Evolutionary conservation across 2,329 filamentous ascomycete genomes (phyloP).

Genomic region (Ceratocystis cubensis): DNA sequence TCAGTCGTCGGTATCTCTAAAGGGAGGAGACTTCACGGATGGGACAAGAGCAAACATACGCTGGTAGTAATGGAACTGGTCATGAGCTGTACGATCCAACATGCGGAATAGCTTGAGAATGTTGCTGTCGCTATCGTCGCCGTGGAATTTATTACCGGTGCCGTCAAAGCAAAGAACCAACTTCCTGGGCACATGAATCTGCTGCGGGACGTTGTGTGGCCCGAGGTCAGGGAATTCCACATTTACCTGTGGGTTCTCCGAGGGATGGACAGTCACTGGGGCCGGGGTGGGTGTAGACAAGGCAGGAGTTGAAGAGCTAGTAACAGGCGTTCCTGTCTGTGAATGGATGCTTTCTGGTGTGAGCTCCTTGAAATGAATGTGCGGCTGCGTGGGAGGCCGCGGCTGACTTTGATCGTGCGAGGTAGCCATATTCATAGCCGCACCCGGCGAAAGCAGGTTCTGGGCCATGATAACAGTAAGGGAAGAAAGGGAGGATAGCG

Average conservation of each 20-base stretch:
- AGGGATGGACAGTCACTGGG: background rate
- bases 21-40: background rate
- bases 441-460: background rate
- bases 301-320: background rate
- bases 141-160: slow-evolving; percentile 51
- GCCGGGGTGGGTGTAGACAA: background rate
- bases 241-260: slow-evolving; percentile 4
- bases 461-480: background rate
- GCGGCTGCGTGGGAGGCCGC: background rate
- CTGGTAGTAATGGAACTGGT: slow-evolving; percentile 54
- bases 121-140: slow-evolving; percentile 50
- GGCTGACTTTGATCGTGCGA: background rate
- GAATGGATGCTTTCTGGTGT: background rate
- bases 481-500: background rate
- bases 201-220: background rate
- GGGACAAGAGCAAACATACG: slow-evolving; percentile 32
- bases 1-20: slow-evolving; percentile 11
- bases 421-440: background rate
- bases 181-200: slow-evolving; percentile 30
- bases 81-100: slow-evolving; percentile 48
- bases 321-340: background rate
- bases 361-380: background rate
- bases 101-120: slow-evolving; percentile 61
- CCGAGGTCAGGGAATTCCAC: slow-evolving; percentile 3
- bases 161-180: slow-evolving; percentile 51